Base-by-base conservation (phyloP, 2,329 filamentous ascomycete genomes). In the Aaosphaeria pasadenensis region DNA sequence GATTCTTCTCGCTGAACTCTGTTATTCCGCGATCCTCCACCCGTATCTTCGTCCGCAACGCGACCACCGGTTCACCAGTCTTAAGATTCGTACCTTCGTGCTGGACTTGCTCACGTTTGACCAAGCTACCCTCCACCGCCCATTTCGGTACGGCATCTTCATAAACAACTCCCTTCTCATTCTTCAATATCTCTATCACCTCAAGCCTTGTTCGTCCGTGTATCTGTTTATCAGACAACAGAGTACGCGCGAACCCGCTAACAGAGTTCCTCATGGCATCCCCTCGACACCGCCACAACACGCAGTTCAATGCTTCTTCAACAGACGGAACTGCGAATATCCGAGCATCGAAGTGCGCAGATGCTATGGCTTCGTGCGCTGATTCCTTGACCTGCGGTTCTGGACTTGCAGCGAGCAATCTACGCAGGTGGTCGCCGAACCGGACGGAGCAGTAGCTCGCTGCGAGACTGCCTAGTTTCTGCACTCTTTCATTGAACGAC, bases 251-350 rank as follows among this genome's bases (percentile, higher is more conserved):
- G 31, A 65, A 67, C 5, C 46, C 58, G 11, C 50, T 55, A 0
- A 66, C 55, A 1, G 60, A 48, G 45, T 67, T 67, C 24, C 64
- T 50, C 39, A 66, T 52, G 6, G 63, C 63, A 43, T 67, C 64
- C 4, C 59, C 63, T 17, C 60, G 53, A 43, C 63, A 67, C 30
- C 64, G 51, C 64, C 64, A 67, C 0, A 67, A 38, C 7, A 67
- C 50, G 36, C 58, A 61, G 39, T 66, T 66, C 7, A 67, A 48
- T 32, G 58, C 60, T 41, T 67, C 64, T 4, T 57, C 54, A 1
- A 60, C 43, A 0, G 48, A 50, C 11, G 61, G 62, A 4, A 67
- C 60, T 5, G 55, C 40, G 24, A 64, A 66, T 36, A 66, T 51
- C 0, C 63, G 47, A 4, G 60, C 64, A 39, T 67, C 62, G n/a